Conservation (phyloP, 1,284 basidiomycete genomes). For the Boletus albobrunnescens region DNA sequence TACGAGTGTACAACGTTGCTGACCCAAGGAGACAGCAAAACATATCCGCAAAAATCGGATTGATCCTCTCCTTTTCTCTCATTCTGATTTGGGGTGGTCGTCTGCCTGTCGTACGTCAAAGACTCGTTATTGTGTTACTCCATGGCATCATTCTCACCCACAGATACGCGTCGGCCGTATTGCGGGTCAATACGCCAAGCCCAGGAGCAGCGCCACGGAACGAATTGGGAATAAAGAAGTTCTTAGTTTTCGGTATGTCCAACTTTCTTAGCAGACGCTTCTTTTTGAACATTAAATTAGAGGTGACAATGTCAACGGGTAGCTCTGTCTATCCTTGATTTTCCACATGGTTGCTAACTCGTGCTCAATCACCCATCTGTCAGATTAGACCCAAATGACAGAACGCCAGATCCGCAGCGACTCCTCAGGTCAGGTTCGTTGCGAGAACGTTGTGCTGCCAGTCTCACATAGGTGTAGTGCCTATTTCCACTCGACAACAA, state of each 20-base stretch:
- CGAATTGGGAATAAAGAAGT: constrained; percentile 67
- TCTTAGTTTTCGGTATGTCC: constrained; percentile 70
- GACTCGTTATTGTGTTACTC: neutral
- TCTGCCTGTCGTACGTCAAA: constrained; percentile 67
- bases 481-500: constrained; percentile 94
- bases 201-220: constrained; percentile 85
- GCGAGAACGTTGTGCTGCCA: neutral
- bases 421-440: constrained; percentile 59
- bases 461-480: constrained; percentile 50
- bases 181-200: constrained; percentile 96
- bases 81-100: constrained; percentile 93
- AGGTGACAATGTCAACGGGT: constrained; percentile 96
- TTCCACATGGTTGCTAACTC: constrained; percentile 6
- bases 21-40: constrained; percentile 60
- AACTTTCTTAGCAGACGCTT: neutral
- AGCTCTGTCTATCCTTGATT: constrained; percentile 30
- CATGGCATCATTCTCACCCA: constrained; percentile 7
- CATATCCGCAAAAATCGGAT: constrained; percentile 89
- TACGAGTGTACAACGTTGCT: neutral
- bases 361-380: neutral
- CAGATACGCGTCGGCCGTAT: constrained; percentile 87
- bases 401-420: constrained; percentile 85
- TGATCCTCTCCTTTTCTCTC: constrained; percentile 92
- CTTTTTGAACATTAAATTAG: constrained; percentile 40
- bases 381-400: constrained; percentile 67